Evolutionary conservation across 2,329 filamentous ascomycete species (phyloP).

Genomic region (Xylariaceae sp.): DNA sequence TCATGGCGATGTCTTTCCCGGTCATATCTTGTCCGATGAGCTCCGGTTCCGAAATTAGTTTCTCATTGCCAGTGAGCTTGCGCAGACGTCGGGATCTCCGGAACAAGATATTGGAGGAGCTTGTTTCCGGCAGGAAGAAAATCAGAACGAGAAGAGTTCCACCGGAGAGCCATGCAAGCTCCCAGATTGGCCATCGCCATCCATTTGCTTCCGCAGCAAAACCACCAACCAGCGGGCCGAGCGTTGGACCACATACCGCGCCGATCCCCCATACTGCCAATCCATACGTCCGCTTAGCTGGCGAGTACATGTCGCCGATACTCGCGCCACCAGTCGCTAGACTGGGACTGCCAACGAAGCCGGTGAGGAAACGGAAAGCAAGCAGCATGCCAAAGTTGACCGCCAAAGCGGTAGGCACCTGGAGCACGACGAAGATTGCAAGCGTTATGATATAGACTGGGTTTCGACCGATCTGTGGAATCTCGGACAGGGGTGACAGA

Average conservation of each 20-base stretch:
- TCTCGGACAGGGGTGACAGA: conserved; percentile 57
- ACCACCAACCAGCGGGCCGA: conserved; percentile 47
- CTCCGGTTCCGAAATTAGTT: conserved; percentile 55
- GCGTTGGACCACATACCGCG: conserved; percentile 42
- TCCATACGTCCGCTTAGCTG: conserved; percentile 40
- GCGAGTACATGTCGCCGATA: conserved; percentile 30
- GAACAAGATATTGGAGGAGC: conserved; percentile 50
- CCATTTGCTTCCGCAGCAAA: conserved; percentile 42
- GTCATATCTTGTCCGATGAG: conserved; percentile 45
- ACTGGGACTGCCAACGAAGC: conserved; percentile 39
- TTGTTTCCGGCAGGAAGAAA: conserved; percentile 55
- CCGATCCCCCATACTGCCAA: conserved; percentile 44
- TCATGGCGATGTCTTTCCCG: conserved; percentile 48
- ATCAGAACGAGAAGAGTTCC: conserved; percentile 42
- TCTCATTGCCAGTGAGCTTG: conserved; percentile 23
- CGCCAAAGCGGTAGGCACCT: conserved; percentile 51
- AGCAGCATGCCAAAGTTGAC: conserved; percentile 53
- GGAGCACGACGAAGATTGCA: conserved; percentile 54
- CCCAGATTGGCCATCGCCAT: conserved; percentile 54
- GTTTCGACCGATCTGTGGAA: conserved; percentile 57
- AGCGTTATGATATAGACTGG: conserved; percentile 56
- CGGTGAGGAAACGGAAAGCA: conserved; percentile 50
- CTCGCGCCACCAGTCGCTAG: conserved; percentile 29
- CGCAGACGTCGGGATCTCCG: conserved; percentile 52
- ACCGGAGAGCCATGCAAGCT: conserved; percentile 42